Evolutionary conservation across 2,329 filamentous ascomycete species (phyloP), one percentile per base, ranked within the genome.

Genomic region (Paramyrothecium sp.): DNA sequence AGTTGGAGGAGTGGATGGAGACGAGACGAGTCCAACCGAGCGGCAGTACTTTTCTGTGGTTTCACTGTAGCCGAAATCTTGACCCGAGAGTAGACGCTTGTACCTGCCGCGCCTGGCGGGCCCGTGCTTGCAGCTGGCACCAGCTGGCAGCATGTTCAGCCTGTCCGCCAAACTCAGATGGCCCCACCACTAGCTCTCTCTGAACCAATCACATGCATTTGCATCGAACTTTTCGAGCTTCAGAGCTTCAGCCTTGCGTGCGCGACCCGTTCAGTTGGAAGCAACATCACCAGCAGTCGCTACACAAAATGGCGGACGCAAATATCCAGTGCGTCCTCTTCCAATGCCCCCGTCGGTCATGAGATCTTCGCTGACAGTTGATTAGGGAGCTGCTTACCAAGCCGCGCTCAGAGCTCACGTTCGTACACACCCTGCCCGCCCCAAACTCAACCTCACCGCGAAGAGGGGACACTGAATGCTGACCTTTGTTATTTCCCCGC

Each of bases 361-460:
- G 21, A 22, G 47, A 16, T 7, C 23, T 7, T 48, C 22, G 58
- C 72, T 78, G 69, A 77, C 64, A 23, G 22, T 47, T 53, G 17
- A 58, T 59, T 73, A 96, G 92, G 78, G 92, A 97, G 76, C 87
- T 97, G 69, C 86, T 96, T 64, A 88, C 85, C 74, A 97, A 97
- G 84, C 88, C 91, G 64, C 91, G 92, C 77, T 87, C 83, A 70
- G 93, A 97, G 73, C 89, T 97, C 77, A 97, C 92, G 92, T 96
- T 87, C 67, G 89, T 83, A 58, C 56, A 51, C 52, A 53, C 58
- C 61, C 53, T 58, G 44, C 48, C 56, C 46, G 53, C 51, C 34
- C 26, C 53, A 23, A 51, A 56, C 56, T 51, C 55, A 30, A 30
- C 26, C 26, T 5, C 10, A n/a, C 56, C 51, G 56, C 51, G 60